These are phyloP conservation scores for Coemansia sp. DNA, from an alignment of 192 early-diverging fungal species.

Conservation along the genomic window DNA sequence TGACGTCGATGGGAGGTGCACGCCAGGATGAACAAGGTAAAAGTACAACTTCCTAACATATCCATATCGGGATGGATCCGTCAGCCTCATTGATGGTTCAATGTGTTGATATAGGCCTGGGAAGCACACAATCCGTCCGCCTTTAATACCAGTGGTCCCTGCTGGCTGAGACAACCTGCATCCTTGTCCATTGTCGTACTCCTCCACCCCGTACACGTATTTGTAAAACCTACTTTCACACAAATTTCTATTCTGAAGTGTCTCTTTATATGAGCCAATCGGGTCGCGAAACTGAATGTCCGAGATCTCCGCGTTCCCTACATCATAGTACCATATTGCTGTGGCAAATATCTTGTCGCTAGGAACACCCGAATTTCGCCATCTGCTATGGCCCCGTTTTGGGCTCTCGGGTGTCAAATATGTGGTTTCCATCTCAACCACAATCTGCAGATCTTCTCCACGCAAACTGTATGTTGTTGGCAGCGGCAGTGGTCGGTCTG, in stretches of 20 bases:
- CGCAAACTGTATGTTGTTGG: slow-evolving; percentile 18
- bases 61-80: slow-evolving; percentile 57
- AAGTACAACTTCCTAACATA: slow-evolving; percentile 64
- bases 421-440: slow-evolving; percentile 70
- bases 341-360: slow-evolving; percentile 69
- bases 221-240: not conserved
- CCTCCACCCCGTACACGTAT: slow-evolving; percentile 20
- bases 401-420: slow-evolving; percentile 63
- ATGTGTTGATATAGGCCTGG: slow-evolving; percentile 69
- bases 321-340: slow-evolving; percentile 67
- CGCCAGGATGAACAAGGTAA: slow-evolving; percentile 65
- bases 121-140: slow-evolving; percentile 64
- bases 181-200: slow-evolving; percentile 17
- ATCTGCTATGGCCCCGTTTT: slow-evolving; percentile 44
- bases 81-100: slow-evolving; percentile 57
- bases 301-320: slow-evolving; percentile 61
- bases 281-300: slow-evolving; percentile 57
- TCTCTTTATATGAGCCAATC: not conserved
- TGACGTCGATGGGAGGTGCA: slow-evolving; percentile 50
- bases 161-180: slow-evolving; percentile 24
- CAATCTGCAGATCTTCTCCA: slow-evolving; percentile 53
- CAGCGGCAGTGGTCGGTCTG: slow-evolving; percentile 9
- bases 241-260: not conserved
- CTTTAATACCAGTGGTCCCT: slow-evolving; percentile 37
- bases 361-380: slow-evolving; percentile 68